Conservation (phyloP, 2,329 filamentous ascomycete genomes). For the Arachnopeziza araneosa region DNA sequence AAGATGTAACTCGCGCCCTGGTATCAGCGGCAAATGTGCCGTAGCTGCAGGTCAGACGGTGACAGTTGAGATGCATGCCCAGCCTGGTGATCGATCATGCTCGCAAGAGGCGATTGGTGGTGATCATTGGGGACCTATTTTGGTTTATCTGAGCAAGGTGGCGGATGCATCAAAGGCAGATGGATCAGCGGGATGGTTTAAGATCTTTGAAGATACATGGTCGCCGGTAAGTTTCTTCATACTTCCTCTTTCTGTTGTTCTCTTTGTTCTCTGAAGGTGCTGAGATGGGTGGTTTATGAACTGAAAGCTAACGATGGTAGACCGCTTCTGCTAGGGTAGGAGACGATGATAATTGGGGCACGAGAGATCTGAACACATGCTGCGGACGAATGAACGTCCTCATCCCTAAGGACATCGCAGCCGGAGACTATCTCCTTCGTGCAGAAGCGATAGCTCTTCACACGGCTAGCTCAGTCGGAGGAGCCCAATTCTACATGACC, state of each 20-base stretch:
- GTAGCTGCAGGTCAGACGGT: conserved; percentile 37
- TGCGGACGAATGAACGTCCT: conserved; percentile 34
- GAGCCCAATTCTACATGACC: conserved; percentile 36
- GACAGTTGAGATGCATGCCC: conserved; percentile 54
- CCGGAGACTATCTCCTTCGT: conserved; percentile 50
- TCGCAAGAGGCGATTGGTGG: conserved; percentile 46
- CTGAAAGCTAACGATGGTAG: neutral
- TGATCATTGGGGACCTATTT: conserved; percentile 48
- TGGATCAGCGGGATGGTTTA: conserved; percentile 44
- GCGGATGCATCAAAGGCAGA: conserved; percentile 40
- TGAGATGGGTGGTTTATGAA: neutral
- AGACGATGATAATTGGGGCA: conserved; percentile 35
- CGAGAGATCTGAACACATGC: conserved; percentile 23
- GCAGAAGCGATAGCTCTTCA: conserved; percentile 50
- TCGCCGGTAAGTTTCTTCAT: neutral
- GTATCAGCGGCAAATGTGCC: neutral
- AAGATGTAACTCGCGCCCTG: conserved; percentile 38
- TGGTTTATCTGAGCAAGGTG: conserved; percentile 47
- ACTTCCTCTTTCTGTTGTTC: neutral
- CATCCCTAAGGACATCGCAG: conserved; percentile 45
- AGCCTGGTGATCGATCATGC: conserved; percentile 42
- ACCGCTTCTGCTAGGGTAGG: neutral
- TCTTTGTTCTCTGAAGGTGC: neutral
- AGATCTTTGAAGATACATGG: conserved; percentile 33
- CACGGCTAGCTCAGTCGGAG: conserved; percentile 38